These are phyloP conservation scores for Thermothielavioides terrestris DNA, from an alignment of 495 filamentous ascomycete species.

Conservation along the genomic window DNA sequence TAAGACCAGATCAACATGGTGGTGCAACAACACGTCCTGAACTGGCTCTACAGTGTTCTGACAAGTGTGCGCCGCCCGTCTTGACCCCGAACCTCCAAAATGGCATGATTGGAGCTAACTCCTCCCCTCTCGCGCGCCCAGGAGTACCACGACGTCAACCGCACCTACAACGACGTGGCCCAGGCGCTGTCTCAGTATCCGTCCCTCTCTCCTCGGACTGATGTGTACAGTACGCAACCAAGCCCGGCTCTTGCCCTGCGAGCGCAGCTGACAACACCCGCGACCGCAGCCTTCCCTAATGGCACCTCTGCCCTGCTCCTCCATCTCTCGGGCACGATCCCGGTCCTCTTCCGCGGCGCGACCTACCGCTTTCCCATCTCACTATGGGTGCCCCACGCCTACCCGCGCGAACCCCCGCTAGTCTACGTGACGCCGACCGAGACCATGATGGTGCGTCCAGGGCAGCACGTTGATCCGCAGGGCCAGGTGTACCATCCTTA, in stretches of 20 bases:
- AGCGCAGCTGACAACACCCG: neutral
- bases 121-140: conserved; percentile 29
- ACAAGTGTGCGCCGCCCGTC: conserved; percentile 50
- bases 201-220: conserved; percentile 79
- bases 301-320: conserved; percentile 81
- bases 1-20: conserved; percentile 49
- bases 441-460: conserved; percentile 81
- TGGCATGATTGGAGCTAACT: conserved; percentile 12
- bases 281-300: conserved; percentile 70
- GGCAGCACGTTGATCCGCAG: conserved; percentile 92
- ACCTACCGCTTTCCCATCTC: conserved; percentile 87
- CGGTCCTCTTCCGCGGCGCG: conserved; percentile 77
- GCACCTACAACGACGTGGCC: conserved; percentile 85
- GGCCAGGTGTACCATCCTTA: conserved; percentile 95
- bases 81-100: neutral
- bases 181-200: conserved; percentile 73
- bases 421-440: conserved; percentile 81
- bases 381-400: conserved; percentile 92
- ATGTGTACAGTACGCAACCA: conserved; percentile 77
- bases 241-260: neutral
- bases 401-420: conserved; percentile 76
- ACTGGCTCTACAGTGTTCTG: conserved; percentile 90
- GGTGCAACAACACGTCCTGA: conserved; percentile 79
- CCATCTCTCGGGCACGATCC: conserved; percentile 76
- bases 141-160: conserved; percentile 90